Conservation (phyloP, 257 asterid species). For the Ilex asprella region DNA sequence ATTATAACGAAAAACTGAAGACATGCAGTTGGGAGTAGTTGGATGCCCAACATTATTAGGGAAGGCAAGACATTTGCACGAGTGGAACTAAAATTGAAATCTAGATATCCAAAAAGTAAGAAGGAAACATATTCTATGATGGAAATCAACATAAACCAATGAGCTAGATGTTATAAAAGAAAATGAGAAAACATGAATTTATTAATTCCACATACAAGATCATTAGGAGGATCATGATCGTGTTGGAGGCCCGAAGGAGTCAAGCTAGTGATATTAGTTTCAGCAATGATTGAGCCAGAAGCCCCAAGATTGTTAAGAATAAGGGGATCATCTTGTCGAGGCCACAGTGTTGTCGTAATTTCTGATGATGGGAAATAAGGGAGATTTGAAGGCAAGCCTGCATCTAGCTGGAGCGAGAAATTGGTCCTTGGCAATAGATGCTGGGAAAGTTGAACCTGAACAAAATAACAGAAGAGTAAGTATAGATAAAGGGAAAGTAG, state of each 20-base stretch:
- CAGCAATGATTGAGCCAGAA: conserved; percentile 15
- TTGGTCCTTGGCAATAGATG: conserved; percentile 10
- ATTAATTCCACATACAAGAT: conserved; percentile 14
- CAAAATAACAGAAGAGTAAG: not conserved
- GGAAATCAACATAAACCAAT: too few relatives aligned
- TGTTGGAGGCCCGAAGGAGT: conserved; percentile 26
- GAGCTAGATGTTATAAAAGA: too few relatives aligned
- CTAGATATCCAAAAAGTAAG: too few relatives aligned
- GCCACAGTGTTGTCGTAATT: conserved; percentile 14
- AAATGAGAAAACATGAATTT: too few relatives aligned
- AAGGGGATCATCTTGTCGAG: conserved; percentile 17
- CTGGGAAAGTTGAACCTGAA: conserved; percentile 14
- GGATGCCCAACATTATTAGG: too few relatives aligned
- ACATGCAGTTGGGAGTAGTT: too few relatives aligned
- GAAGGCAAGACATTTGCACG: too few relatives aligned
- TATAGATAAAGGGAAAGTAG: not conserved
- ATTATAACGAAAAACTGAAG: too few relatives aligned
- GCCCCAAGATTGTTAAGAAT: conserved; percentile 10
- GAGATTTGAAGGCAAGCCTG: conserved; percentile 18
- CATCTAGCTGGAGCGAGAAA: conserved; percentile 15
- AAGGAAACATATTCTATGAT: too few relatives aligned
- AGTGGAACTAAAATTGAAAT: too few relatives aligned
- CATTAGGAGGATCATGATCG: conserved; percentile 18
- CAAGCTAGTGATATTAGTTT: conserved; percentile 14
- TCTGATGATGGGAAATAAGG: conserved; percentile 15